A percentile compares a stretch with the other conserved stretches of the same genome.
These are phyloP conservation scores for Arthrinium puccinioides DNA, from an alignment of 2,329 filamentous ascomycete species.

Conservation along the genomic window DNA sequence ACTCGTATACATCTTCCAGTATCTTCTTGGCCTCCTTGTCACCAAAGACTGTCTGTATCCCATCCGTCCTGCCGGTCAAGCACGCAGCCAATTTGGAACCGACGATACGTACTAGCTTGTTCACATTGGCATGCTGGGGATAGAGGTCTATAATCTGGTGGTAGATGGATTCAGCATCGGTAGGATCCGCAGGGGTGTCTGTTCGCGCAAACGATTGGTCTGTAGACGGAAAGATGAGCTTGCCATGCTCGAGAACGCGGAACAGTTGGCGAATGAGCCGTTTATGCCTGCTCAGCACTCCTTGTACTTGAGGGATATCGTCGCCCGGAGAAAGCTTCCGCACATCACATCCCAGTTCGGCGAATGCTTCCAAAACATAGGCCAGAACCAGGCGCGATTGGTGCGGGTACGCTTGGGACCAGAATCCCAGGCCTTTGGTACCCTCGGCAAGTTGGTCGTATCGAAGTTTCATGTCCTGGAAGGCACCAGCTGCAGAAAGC, in stretches of 20 bases:
- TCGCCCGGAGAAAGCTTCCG: constrained; percentile 11
- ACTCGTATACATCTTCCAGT: constrained; percentile 15
- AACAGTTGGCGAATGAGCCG: constrained; percentile 17
- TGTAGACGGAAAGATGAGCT: constrained; percentile 3
- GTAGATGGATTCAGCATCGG: constrained; percentile 8
- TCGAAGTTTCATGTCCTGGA: background rate
- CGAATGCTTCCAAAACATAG: constrained; percentile 25
- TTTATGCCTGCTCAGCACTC: constrained; percentile 14
- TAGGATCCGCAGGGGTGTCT: constrained; percentile 3
- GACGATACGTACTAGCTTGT: constrained; percentile 10
- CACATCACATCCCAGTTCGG: constrained; percentile 19
- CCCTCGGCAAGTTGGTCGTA: background rate
- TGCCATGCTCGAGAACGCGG: constrained; percentile 22
- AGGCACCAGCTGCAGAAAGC: background rate
- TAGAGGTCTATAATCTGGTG: constrained; percentile 5
- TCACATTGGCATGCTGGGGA: constrained; percentile 9
- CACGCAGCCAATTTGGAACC: constrained; percentile 13
- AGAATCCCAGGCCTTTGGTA: constrained; percentile 14
- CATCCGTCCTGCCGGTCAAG: constrained; percentile 13
- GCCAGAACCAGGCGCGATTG: constrained; percentile 22
- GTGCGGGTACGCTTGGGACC: constrained; percentile 15
- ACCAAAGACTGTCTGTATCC: constrained; percentile 15
- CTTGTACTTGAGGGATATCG: constrained; percentile 9
- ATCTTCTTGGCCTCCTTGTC: constrained; percentile 9
- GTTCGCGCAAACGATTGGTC: constrained; percentile 4